Percentiles rank a stretch among this genome's conserved stretches.
Evolutionary conservation across 2,329 filamentous ascomycete genomes (phyloP).

Genomic region (Hymenoscyphus salicellus): DNA sequence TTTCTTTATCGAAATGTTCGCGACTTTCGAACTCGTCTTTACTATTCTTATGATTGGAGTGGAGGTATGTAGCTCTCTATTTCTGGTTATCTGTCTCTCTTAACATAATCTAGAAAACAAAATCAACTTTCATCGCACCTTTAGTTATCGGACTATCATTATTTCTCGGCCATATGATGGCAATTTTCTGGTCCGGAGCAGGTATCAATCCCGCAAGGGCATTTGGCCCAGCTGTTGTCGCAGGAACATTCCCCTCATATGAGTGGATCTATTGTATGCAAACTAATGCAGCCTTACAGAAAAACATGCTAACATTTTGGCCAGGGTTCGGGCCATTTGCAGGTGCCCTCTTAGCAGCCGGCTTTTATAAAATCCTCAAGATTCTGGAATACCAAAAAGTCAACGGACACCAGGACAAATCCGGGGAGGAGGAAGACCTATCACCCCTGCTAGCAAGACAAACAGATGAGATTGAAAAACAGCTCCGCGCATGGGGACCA

Average conservation of each 20-base stretch:
- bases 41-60: conserved; percentile 17
- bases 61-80: conserved; percentile 10
- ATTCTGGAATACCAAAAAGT: conserved; percentile 51
- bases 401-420: conserved; percentile 44
- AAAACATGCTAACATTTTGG: not conserved
- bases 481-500: not conserved
- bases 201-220: conserved; percentile 48
- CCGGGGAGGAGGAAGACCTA: not conserved
- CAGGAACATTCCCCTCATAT: conserved; percentile 40
- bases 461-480: conserved; percentile 3
- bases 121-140: conserved; percentile 47
- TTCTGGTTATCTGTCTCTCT: not conserved
- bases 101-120: conserved; percentile 38
- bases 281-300: not conserved
- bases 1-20: conserved; percentile 5
- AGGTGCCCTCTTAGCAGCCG: conserved; percentile 47
- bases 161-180: conserved; percentile 39
- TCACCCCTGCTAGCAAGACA: conserved; percentile 2
- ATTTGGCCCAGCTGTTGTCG: conserved; percentile 46
- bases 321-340: conserved; percentile 49
- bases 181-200: conserved; percentile 48
- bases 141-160: conserved; percentile 47
- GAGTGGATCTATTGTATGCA: conserved; percentile 47
- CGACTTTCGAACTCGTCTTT: conserved; percentile 4
- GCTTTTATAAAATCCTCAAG: conserved; percentile 51